phyloP scores from a whole-genome alignment of 2,329 filamentous ascomycete species.

The Metarhizium anisopliae region DNA sequence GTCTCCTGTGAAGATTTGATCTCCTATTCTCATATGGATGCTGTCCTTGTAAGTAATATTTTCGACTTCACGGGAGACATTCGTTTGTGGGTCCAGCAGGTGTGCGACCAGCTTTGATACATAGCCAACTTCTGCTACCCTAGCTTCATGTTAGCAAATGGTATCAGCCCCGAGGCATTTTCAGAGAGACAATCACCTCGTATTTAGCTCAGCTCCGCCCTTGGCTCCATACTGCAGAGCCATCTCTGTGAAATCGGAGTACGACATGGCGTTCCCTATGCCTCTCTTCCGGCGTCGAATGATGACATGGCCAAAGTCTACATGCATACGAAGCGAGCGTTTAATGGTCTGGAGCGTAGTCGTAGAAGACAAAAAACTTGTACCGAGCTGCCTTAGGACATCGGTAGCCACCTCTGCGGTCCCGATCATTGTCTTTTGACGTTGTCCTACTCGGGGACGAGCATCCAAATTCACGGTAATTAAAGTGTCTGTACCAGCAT shows the following conservation, averaged over 20 bases:
- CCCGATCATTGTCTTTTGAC: not conserved
- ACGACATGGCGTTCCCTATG: constrained; percentile 13
- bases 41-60: constrained; percentile 11
- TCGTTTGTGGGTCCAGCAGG: constrained; percentile 3
- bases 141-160: not conserved
- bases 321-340: constrained; percentile 19
- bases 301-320: constrained; percentile 23
- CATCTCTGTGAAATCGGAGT: constrained; percentile 16
- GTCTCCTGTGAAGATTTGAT: constrained; percentile 14
- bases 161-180: not conserved
- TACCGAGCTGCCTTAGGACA: not conserved
- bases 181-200: constrained; percentile 12
- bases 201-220: constrained; percentile 20
- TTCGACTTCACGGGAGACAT: constrained; percentile 9
- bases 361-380: constrained; percentile 7
- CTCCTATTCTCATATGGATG: constrained; percentile 8
- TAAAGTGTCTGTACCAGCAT: constrained; percentile 5
- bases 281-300: constrained; percentile 18
- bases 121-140: constrained; percentile 3
- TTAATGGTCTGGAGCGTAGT: constrained; percentile 16
- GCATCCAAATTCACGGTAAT: constrained; percentile 15
- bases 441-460: constrained; percentile 12
- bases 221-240: constrained; percentile 18
- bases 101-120: constrained; percentile 5
- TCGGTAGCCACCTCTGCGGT: not conserved